A percentile compares a stretch with the other conserved stretches of the same genome.
Conservation (phyloP, 1,284 basidiomycete species). For the Cerrena zonata region DNA sequence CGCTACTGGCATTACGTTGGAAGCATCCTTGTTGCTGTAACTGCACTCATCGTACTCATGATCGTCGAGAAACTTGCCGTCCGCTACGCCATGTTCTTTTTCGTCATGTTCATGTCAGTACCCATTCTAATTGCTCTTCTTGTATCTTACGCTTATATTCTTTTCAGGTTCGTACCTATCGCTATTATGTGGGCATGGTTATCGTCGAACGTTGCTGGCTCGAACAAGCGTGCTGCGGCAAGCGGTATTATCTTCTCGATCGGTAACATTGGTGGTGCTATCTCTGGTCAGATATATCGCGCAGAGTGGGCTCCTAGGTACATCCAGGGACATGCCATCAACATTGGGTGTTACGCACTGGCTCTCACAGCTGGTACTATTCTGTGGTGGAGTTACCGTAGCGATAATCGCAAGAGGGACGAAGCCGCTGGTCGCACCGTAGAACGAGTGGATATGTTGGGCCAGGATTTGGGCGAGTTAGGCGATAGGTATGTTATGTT, state of each 20-base stretch:
- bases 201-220: slow-evolving; percentile 24
- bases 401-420: slow-evolving; percentile 23
- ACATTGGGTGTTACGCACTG: slow-evolving; percentile 25
- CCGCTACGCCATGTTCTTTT: slow-evolving; percentile 31
- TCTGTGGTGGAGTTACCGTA: slow-evolving; percentile 25
- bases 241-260: slow-evolving; percentile 26
- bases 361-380: slow-evolving; percentile 21
- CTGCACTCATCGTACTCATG: slow-evolving; percentile 63
- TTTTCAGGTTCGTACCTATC: slow-evolving; percentile 27
- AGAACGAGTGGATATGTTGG: slow-evolving; percentile 19
- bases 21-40: slow-evolving; percentile 45
- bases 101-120: slow-evolving; percentile 30
- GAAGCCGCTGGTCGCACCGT: slow-evolving; percentile 14
- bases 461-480: slow-evolving; percentile 26
- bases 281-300: slow-evolving; percentile 28
- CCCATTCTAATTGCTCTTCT: background rate
- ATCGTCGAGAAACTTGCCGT: slow-evolving; percentile 30
- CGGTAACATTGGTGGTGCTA: slow-evolving; percentile 27
- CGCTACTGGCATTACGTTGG: slow-evolving; percentile 58
- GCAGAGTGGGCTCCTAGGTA: slow-evolving; percentile 29
- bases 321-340: slow-evolving; percentile 29
- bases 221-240: slow-evolving; percentile 27
- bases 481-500: slow-evolving; percentile 24
- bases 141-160: background rate
- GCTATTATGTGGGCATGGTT: slow-evolving; percentile 29